Evolutionary conservation across 345 rosid species (phyloP).

Genomic region (Rhodamnia argentea): DNA sequence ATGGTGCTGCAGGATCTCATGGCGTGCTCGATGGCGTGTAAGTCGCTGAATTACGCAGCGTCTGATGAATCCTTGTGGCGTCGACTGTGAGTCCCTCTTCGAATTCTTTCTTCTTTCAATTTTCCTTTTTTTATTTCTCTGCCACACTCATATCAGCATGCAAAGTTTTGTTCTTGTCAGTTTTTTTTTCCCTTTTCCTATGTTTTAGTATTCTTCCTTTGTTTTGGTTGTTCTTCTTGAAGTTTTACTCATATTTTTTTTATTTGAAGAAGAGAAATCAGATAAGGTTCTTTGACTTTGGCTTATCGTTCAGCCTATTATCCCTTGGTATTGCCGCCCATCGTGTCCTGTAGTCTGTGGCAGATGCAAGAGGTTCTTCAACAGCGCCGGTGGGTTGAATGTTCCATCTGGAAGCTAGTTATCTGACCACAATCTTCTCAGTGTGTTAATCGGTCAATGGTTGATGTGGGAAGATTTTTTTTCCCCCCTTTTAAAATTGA

Average conservation of each 20-base stretch:
- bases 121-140: neutral
- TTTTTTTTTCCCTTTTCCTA: neutral
- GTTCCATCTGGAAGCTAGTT: neutral
- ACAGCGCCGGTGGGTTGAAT: neutral
- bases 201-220: neutral
- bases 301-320: neutral
- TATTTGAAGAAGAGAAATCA: neutral
- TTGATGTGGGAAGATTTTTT: neutral
- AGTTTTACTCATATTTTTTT: neutral
- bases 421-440: neutral
- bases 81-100: constrained; percentile 53
- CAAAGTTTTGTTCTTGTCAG: neutral
- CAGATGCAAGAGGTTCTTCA: neutral
- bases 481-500: neutral
- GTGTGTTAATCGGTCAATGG: neutral
- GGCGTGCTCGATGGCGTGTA: constrained; percentile 75
- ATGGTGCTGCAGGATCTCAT: constrained; percentile 58
- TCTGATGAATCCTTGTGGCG: constrained; percentile 94
- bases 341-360: neutral
- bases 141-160: neutral
- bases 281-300: neutral
- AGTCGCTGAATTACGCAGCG: constrained; percentile 61
- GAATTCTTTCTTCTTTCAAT: neutral
- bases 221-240: neutral
- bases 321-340: neutral